A percentile compares a stretch with the other conserved stretches of the same genome.
phyloP scores from a whole-genome alignment of 2,329 filamentous ascomycete genomes.

The Penicillium sp. region DNA sequence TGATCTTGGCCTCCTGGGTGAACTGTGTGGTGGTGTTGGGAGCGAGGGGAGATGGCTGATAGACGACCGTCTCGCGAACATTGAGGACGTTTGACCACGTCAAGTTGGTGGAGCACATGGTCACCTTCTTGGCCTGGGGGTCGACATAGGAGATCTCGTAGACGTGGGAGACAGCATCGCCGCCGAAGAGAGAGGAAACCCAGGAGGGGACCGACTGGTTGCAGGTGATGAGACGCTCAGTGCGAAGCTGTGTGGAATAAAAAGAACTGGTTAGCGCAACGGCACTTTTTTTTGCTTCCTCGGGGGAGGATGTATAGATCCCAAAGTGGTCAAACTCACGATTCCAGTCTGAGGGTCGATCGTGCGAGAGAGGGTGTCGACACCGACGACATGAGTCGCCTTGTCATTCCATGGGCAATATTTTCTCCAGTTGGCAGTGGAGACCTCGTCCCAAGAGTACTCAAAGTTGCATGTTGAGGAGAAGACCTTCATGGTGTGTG shows the following conservation, averaged over 20 bases:
- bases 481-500: slow-evolving; percentile 78
- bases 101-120: slow-evolving; percentile 93
- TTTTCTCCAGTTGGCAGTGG: slow-evolving; percentile 95
- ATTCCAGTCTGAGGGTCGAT: slow-evolving; percentile 62
- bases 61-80: slow-evolving; percentile 88
- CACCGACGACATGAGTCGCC: slow-evolving; percentile 90
- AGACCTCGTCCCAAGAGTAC: slow-evolving; percentile 99
- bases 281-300: background rate
- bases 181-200: slow-evolving; percentile 71
- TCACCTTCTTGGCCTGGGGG: slow-evolving; percentile 73
- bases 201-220: slow-evolving; percentile 45
- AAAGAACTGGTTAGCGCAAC: slow-evolving; percentile 9
- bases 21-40: slow-evolving; percentile 66
- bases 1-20: slow-evolving; percentile 84
- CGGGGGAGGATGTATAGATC: background rate
- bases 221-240: slow-evolving; percentile 58
- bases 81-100: slow-evolving; percentile 86
- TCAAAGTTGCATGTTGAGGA: slow-evolving; percentile 83
- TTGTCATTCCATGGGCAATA: slow-evolving; percentile 99
- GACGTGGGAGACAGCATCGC: slow-evolving; percentile 75
- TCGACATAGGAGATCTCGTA: slow-evolving; percentile 97
- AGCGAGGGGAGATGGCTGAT: slow-evolving; percentile 55
- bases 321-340: slow-evolving; percentile 41
- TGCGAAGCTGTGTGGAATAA: slow-evolving; percentile 51
- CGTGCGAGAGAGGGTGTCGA: slow-evolving; percentile 78